Conservation (phyloP, 306 rosid species). For the Castanopsis chinensis region DNA sequence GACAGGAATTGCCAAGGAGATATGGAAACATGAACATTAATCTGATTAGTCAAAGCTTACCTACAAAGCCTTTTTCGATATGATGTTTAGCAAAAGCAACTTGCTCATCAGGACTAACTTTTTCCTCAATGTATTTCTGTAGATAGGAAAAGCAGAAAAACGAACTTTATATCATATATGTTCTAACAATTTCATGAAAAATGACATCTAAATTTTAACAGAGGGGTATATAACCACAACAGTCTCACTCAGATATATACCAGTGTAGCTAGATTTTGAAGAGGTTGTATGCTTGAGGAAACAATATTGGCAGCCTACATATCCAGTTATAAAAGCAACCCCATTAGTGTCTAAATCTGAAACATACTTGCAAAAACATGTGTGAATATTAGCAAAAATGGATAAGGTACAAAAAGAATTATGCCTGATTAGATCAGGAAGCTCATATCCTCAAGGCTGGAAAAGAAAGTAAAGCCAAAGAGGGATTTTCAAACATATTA, state of each 20-base stretch:
- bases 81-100: conserved; percentile 47
- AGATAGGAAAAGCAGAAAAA: conserved; percentile 25
- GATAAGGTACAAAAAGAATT: neutral
- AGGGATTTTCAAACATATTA: neutral
- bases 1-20: neutral
- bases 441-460: neutral
- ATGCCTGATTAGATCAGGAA: neutral
- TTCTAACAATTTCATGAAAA: conserved; percentile 10
- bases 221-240: neutral
- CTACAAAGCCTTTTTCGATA: conserved; percentile 63
- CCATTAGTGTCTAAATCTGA: neutral
- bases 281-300: conserved; percentile 77
- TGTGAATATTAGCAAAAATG: neutral
- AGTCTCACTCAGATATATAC: conserved; percentile 33
- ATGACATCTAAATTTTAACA: neutral
- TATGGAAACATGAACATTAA: too few species aligned
- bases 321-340: conserved; percentile 7
- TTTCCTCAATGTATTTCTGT: conserved; percentile 72
- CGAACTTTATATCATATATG: neutral
- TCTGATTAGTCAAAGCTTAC: conserved; percentile 37
- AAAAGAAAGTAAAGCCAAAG: neutral
- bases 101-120: conserved; percentile 46
- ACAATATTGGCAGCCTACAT: conserved; percentile 66
- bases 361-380: neutral
- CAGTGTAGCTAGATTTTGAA: conserved; percentile 49